Evolutionary conservation across 768 basidiomycete species (phyloP).

Genomic region (Lentinula detonsa): DNA sequence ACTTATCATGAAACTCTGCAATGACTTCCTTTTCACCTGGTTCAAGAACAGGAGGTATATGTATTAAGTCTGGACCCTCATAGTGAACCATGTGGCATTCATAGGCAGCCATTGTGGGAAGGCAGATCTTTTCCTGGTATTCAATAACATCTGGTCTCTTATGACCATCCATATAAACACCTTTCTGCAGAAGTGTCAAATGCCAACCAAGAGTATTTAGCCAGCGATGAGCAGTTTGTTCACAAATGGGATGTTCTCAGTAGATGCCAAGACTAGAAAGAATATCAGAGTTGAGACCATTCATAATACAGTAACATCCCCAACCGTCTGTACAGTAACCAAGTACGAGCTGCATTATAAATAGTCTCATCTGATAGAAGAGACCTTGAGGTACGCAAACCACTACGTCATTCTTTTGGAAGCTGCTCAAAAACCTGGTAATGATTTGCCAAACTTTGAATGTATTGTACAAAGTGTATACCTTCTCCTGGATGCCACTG

Average conservation of each 20-base stretch:
- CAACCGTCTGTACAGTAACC: constrained; percentile 16
- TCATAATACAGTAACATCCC: constrained; percentile 25
- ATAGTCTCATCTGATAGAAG: constrained; percentile 19
- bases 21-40: constrained; percentile 1
- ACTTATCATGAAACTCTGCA: background rate
- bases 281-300: constrained; percentile 21
- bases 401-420: constrained; percentile 19
- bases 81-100: background rate
- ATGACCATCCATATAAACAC: constrained; percentile 33
- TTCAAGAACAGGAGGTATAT: background rate
- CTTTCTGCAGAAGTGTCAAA: constrained; percentile 20
- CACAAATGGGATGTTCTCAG: constrained; percentile 17
- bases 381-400: constrained; percentile 9
- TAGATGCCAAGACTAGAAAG: constrained; percentile 24
- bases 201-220: constrained; percentile 27
- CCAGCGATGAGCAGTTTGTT: constrained; percentile 30
- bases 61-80: background rate
- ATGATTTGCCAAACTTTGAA: constrained; percentile 17
- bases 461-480: constrained; percentile 13
- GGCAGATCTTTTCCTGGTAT: constrained; percentile 23
- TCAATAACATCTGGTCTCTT: constrained; percentile 27
- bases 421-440: constrained; percentile 20
- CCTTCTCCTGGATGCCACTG: constrained; percentile 22
- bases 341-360: constrained; percentile 8
- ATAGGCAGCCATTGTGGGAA: constrained; percentile 21